Evolutionary conservation across 805 yeast genomes (phyloP), one percentile per base, ranked within the genome.

Genomic region (Ogataea zsoltii): DNA sequence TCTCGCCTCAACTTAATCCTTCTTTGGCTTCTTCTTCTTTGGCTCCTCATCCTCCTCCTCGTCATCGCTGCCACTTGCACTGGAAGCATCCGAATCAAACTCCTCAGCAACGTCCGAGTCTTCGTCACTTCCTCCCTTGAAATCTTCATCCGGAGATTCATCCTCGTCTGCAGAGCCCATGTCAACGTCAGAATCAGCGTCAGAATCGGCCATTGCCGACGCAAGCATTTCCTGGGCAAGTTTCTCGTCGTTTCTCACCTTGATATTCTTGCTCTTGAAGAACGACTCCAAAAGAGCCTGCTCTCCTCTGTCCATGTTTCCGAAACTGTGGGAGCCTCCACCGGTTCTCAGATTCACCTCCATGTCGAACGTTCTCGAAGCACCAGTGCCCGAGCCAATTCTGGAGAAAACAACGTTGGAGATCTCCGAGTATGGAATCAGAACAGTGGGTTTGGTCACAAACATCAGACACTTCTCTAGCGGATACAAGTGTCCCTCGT

Each of bases 401-500:
- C 99, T 83, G 3, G 97, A 86, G 70, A 94, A 85, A 30, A 86
- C 81, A 26, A 94, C 82, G 33, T 75, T 77, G 42, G 83, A 72
- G 32, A 94, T 79, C 57, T 94, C 98, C 0, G 86, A 72, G 65
- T 80, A 86, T 45, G 97, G 96, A 53, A 94, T 87, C 65, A 87
- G 87, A 33, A 94, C 80, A 0, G 97, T 90, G 36, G 99, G 97
- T 65, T 94, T 94, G 18, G 97, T 90, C 38, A 92, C 84, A 63
- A 94, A 92, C 51, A 94, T 69, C 61, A 94, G 80, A 45, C 96
- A 87, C 67, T 88, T 87, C 54, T 94, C 99, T 48, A 94, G 76
- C n/a, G 96, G 89, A 66, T 88, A 94, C 49, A 94, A 69, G 57
- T 90, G 86, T 23, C 99, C 98, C 71, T 94, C 98, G 41, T 88